These are phyloP conservation scores for barrel medic (Medicago truncatula) DNA, from an alignment of 306 rosid species.

Conservation along the genomic window DNA sequence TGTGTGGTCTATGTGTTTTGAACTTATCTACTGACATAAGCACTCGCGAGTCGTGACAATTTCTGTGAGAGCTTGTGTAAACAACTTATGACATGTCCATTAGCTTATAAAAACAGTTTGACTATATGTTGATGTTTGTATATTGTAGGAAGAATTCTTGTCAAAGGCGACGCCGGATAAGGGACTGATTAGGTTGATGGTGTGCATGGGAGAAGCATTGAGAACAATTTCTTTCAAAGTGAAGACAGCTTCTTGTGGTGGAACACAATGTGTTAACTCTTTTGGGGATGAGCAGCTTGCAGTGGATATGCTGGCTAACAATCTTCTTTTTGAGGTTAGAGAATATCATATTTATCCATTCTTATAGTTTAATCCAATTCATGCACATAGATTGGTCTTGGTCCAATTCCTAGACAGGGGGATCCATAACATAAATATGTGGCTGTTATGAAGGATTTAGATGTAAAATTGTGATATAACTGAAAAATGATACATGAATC, in stretches of 20 bases:
- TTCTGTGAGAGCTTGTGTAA: not conserved
- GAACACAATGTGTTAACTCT: conserved; percentile 96
- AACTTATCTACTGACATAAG: not conserved
- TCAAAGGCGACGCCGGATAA: conserved; percentile 87
- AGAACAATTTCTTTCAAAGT: conserved; percentile 96
- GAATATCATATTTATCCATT: not conserved
- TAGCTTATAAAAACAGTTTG: not conserved
- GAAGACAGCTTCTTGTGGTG: conserved; percentile 97
- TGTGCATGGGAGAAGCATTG: conserved; percentile 91
- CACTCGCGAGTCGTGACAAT: not conserved
- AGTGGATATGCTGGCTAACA: conserved; percentile 89
- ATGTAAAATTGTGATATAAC: conserved; percentile 14
- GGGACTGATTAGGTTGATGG: conserved; percentile 79
- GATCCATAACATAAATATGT: not conserved
- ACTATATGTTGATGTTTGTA: conserved; percentile 7
- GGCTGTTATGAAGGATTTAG: conserved; percentile 9
- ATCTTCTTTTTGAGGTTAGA: conserved; percentile 90
- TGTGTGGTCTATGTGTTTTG: not conserved
- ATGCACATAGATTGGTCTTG: no score
- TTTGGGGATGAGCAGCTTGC: conserved; percentile 99
- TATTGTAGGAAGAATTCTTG: conserved; percentile 83
- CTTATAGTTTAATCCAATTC: conserved; percentile 11
- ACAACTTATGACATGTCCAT: not conserved
- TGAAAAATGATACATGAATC: no score
- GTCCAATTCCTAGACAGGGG: not conserved